These are phyloP conservation scores for Boletus semigastroideus DNA, from an alignment of 1,284 basidiomycete genomes.

Conservation along the genomic window DNA sequence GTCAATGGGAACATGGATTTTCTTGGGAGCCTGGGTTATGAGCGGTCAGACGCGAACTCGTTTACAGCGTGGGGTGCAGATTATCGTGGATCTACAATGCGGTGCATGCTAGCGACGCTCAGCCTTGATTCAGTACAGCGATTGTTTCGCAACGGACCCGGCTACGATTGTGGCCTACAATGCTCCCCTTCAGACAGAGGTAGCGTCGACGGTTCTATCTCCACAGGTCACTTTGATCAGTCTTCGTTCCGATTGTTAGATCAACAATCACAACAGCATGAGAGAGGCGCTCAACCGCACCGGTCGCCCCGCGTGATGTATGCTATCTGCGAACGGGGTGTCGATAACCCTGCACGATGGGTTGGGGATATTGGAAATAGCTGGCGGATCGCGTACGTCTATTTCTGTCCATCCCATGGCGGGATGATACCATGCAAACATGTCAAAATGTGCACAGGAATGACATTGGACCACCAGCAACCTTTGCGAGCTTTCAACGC, in stretches of 20 bases:
- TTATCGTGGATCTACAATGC: not conserved
- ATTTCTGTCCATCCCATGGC: not conserved
- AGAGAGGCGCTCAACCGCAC: constrained; percentile 32
- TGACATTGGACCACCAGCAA: constrained; percentile 47
- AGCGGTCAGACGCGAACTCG: constrained; percentile 7
- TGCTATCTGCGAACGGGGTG: constrained; percentile 57
- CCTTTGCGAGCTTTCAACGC: constrained; percentile 46
- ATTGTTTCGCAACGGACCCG: constrained; percentile 7
- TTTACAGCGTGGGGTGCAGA: constrained; percentile 9
- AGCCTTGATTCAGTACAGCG: constrained; percentile 10
- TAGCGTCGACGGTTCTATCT: not conserved
- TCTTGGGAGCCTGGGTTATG: constrained; percentile 11
- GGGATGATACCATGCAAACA: not conserved
- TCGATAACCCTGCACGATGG: constrained; percentile 49
- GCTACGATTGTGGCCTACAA: not conserved
- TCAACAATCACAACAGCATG: not conserved
- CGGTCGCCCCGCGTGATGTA: constrained; percentile 49
- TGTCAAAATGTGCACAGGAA: constrained; percentile 42
- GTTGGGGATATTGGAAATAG: constrained; percentile 45
- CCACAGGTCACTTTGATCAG: not conserved
- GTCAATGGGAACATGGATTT: not conserved
- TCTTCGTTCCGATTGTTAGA: not conserved
- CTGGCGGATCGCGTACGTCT: constrained; percentile 44
- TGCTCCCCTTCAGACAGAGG: constrained; percentile 4
- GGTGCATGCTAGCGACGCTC: not conserved